Percentiles rank a stretch among this genome's conserved stretches.
Evolutionary conservation across 352 stramenopile genomes (phyloP).

Genomic region (Globisporangium nodosum): DNA sequence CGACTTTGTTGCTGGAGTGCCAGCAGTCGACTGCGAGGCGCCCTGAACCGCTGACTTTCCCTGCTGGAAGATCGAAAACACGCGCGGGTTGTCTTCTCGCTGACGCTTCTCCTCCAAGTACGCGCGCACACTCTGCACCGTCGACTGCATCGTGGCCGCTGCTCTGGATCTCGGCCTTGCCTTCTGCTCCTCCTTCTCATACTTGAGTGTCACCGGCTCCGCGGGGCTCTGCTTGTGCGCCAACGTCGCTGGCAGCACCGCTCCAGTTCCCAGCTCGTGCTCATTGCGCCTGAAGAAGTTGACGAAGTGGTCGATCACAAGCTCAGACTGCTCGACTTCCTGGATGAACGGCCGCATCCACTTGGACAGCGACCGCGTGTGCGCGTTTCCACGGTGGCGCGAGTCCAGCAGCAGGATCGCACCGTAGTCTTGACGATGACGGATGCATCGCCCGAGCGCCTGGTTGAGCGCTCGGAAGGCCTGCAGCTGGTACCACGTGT

Average conservation of each 20-base stretch:
- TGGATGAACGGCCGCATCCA: conserved; percentile 75
- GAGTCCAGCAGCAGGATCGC: conserved; percentile 96
- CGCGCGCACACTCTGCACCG: conserved; percentile 24
- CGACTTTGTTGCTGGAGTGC: not conserved
- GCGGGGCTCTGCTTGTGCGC: not conserved
- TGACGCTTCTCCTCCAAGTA: conserved; percentile 24
- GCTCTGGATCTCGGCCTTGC: not conserved
- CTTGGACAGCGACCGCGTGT: conserved; percentile 69
- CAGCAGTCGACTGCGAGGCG: not conserved
- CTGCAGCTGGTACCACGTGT: conserved; percentile 96
- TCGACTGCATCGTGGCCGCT: conserved; percentile 15
- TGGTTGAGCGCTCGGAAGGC: conserved; percentile 98
- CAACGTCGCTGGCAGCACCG: not conserved
- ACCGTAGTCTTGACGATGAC: conserved; percentile 96
- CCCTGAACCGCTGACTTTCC: not conserved
- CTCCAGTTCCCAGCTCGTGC: conserved; percentile 24
- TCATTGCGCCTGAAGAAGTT: conserved; percentile 66
- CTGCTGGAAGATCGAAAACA: conserved; percentile 17
- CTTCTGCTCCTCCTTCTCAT: conserved; percentile 19
- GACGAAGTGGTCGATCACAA: conserved; percentile 50
- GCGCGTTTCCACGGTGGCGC: conserved; percentile 54
- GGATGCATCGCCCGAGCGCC: conserved; percentile 97
- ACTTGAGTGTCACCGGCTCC: conserved; percentile 30
- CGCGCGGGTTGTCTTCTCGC: conserved; percentile 2
- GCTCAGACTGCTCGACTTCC: conserved; percentile 61